Evolutionary conservation across 129 eudicot genomes (phyloP).

Genomic region (Ambrosia trifida): DNA sequence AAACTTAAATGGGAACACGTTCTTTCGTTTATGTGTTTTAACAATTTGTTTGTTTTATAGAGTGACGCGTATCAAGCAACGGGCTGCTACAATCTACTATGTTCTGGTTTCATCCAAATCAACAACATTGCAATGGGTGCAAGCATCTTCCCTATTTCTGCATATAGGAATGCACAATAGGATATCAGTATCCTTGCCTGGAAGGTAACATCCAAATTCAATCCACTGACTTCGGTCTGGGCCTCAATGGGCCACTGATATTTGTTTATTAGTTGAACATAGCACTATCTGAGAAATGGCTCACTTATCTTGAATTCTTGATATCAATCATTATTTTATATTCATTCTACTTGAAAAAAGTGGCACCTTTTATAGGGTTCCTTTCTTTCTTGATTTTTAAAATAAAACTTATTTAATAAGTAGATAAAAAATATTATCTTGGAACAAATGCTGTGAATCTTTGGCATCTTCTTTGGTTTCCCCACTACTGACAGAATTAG

Average conservation of each 20-base stretch:
- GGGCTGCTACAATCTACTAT: too few relatives aligned
- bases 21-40: too few relatives aligned
- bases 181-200: slow-evolving; percentile 84
- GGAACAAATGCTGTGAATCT: slow-evolving; percentile 36
- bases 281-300: too few relatives aligned
- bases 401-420: background rate
- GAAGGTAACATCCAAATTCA: slow-evolving; percentile 67
- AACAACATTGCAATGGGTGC: slow-evolving; percentile 94
- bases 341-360: slow-evolving; percentile 15
- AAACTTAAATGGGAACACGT: too few relatives aligned
- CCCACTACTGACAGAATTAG: slow-evolving; percentile 26
- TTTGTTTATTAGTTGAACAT: slow-evolving; percentile 32
- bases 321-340: slow-evolving; percentile 17
- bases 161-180: slow-evolving; percentile 59
- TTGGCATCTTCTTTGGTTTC: slow-evolving; percentile 35
- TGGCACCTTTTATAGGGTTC: slow-evolving; percentile 13
- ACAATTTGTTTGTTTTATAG: slow-evolving; percentile 37
- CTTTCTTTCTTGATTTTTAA: slow-evolving; percentile 19
- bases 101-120: slow-evolving; percentile 87
- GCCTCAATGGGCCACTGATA: slow-evolving; percentile 29
- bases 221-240: slow-evolving; percentile 37
- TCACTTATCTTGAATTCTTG: too few relatives aligned
- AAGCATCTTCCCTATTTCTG: slow-evolving; percentile 89
- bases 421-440: slow-evolving; percentile 10
- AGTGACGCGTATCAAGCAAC: slow-evolving; percentile 94